phyloP scores from a whole-genome alignment of 2,329 filamentous ascomycete species.

The Trichoderma atrobrunneum region DNA sequence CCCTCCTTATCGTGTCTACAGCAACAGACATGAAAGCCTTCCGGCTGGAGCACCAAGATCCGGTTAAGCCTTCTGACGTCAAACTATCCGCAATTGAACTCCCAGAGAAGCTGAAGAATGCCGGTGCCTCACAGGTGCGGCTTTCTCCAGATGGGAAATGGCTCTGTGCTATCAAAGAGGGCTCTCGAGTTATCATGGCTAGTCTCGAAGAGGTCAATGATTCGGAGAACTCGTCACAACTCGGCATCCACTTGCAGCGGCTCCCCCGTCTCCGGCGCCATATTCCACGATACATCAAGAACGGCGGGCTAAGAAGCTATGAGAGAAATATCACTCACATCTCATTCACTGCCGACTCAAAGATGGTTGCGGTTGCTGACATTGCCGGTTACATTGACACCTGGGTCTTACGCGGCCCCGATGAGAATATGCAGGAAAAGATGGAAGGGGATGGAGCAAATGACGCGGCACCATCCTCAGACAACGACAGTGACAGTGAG shows the following conservation, averaged over 20 bases:
- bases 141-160: conserved; percentile 70
- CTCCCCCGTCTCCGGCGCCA: conserved; percentile 53
- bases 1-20: conserved; percentile 73
- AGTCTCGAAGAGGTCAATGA: conserved; percentile 25
- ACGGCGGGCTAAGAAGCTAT: conserved; percentile 72
- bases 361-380: conserved; percentile 75
- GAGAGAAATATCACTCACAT: conserved; percentile 70
- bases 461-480: conserved; percentile 36
- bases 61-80: conserved; percentile 56
- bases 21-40: conserved; percentile 74
- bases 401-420: conserved; percentile 64
- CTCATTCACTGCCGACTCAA: conserved; percentile 77
- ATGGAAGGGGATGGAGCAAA: conserved; percentile 33
- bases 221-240: conserved; percentile 20
- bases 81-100: conserved; percentile 69
- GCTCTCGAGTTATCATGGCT: conserved; percentile 54
- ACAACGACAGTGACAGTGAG: conserved; percentile 35
- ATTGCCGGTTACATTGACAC: conserved; percentile 83
- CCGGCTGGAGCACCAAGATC: conserved; percentile 54
- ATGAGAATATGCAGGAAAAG: conserved; percentile 30
- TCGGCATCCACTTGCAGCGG: conserved; percentile 42
- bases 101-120: conserved; percentile 52
- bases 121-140: conserved; percentile 66
- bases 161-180: conserved; percentile 63
- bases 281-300: conserved; percentile 52